Base-by-base conservation (phyloP, 2,329 filamentous ascomycete species). In the Emmonsiellopsis sp. region DNA sequence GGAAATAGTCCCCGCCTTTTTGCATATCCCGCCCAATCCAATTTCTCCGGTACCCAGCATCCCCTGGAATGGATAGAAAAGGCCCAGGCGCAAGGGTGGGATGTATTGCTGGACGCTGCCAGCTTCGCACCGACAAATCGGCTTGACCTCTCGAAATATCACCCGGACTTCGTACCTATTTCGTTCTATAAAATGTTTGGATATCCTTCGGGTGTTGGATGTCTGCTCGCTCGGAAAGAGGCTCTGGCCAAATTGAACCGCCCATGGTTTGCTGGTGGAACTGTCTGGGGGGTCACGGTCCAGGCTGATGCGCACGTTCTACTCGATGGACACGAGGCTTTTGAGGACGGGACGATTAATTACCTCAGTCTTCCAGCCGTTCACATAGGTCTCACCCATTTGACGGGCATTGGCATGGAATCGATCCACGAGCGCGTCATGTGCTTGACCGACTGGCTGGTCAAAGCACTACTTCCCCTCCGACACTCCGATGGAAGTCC, bases 121-220 rank as follows among this genome's bases (percentile, higher is more conserved):
- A 83, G 83, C 9, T 72, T 83, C 37, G 79, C 81, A n/a, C 82
- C 82, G 62, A 86, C 83, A 3, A 77, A 73, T 42, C 76, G 77
- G 7, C 70, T 87, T 50, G 73, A 79, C 52, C 63, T 86, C 42
- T 72, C 70, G 32, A 72, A 83, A 50, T 64, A 72, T 2, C 70
- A 72, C 7, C 82, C 82, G 0, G 82, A 85, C 63, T 84, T 85
- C 58, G 76, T 77, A 6, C 79, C 78, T 46, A 66, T 84, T 13
- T 82, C 79, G 9, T 76, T 85, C 54, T 84, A 85, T 68, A 85
- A 85, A 65, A 82, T 85, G 58, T 85, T 85, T 59, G 82, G 82
- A 0, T 84, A 82, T 53, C 79, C 82, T n/a, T 51, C 54, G 1
- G 80, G 85, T 59, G 71, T 85, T 10, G 82, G 82, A 4, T 81